Evolutionary conservation across 768 basidiomycete species (phyloP).

Genomic region (Suillus subalutaceus): DNA sequence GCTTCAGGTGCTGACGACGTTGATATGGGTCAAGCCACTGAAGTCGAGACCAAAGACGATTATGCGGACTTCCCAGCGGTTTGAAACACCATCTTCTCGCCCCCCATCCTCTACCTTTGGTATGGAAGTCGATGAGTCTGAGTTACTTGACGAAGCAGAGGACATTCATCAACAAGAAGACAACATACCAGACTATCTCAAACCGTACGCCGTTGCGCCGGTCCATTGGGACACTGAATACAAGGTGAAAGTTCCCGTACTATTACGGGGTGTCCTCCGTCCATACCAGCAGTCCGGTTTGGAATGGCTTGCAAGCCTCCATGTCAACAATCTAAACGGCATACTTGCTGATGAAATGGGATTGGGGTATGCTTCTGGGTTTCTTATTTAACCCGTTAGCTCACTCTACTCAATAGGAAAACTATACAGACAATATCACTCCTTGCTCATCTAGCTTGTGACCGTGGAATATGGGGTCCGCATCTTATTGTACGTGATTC

Average conservation of each 20-base stretch:
- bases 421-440: conserved; percentile 97
- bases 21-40: neutral
- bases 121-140: neutral
- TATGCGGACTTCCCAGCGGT: neutral
- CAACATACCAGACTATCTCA: conserved; percentile 58
- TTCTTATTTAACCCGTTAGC: neutral
- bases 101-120: neutral
- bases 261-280: conserved; percentile 85
- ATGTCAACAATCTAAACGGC: conserved; percentile 78
- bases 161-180: conserved; percentile 38
- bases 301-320: conserved; percentile 92
- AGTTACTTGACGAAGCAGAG: conserved; percentile 36
- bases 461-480: conserved; percentile 89
- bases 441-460: conserved; percentile 89
- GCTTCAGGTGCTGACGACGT: neutral
- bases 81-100: neutral
- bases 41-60: neutral
- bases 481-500: conserved; percentile 73
- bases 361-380: conserved; percentile 64
- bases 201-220: conserved; percentile 70
- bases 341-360: conserved; percentile 96
- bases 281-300: conserved; percentile 94
- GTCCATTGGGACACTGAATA: conserved; percentile 65
- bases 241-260: conserved; percentile 63
- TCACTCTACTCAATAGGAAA: conserved; percentile 55